Conservation (phyloP, 31 red algal genomes). For the Odonthalia washingtoniensis region DNA sequence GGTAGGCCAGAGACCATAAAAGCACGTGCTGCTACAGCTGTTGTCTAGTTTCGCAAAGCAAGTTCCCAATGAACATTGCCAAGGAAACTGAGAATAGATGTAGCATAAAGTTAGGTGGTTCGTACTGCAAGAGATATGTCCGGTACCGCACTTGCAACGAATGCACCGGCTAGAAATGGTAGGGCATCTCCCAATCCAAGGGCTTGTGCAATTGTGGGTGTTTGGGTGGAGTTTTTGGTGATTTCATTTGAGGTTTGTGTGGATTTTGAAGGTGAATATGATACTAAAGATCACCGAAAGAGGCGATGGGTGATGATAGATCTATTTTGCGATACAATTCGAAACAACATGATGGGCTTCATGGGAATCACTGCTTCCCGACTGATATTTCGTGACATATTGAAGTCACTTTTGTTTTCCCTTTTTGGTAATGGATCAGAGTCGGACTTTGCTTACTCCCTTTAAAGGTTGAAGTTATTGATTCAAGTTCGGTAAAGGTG, state of each 20-base stretch:
- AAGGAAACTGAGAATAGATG: conserved; percentile 72
- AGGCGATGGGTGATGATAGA: conserved; percentile 8
- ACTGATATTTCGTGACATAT: too few species aligned
- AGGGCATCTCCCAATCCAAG: conserved; percentile 69
- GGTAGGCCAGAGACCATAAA: conserved; percentile 46
- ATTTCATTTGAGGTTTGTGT: conserved; percentile 48
- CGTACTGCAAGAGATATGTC: conserved; percentile 24
- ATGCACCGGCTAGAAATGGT: conserved; percentile 66
- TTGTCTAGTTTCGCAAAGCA: conserved; percentile 27
- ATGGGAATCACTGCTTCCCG: too few species aligned
- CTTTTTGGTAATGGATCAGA: too few species aligned
- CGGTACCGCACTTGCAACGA: conserved; percentile 12
- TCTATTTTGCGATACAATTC: too few species aligned
- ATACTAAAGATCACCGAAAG: conserved; percentile 11
- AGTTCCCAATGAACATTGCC: conserved; percentile 86
- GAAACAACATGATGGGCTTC: too few species aligned
- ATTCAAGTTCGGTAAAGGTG: too few species aligned
- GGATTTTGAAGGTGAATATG: conserved; percentile 13
- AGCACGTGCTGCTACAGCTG: conserved; percentile 8
- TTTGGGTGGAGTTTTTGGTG: too few species aligned
- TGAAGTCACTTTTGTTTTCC: too few species aligned
- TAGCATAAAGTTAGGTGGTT: conserved; percentile 55
- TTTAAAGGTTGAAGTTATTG: too few species aligned
- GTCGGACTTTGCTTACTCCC: too few species aligned
- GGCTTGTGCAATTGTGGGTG: conserved; percentile 36